phyloP scores from a whole-genome alignment of 179 eudicot genomes.

The Corrigiola litoralis region DNA sequence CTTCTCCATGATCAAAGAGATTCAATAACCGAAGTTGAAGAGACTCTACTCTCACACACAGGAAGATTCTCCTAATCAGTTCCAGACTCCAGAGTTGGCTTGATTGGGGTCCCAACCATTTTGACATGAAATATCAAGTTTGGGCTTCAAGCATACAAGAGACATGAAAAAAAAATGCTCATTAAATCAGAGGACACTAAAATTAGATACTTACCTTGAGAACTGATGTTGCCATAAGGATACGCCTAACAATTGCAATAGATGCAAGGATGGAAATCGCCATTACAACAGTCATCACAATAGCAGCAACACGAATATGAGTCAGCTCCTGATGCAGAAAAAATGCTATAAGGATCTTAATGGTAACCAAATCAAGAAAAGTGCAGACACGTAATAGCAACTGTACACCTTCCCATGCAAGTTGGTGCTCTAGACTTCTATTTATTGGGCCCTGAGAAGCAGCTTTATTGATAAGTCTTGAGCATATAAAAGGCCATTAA shows the following conservation, averaged over 20 bases:
- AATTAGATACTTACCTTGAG: conserved; percentile 59
- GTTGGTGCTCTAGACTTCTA: no score
- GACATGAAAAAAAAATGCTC: background rate
- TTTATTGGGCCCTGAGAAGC: no score
- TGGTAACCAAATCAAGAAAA: background rate
- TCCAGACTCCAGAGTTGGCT: background rate
- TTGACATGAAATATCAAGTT: conserved; percentile 1
- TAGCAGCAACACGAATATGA: conserved; percentile 76
- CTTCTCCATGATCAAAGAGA: background rate
- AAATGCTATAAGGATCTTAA: background rate
- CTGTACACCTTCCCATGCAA: background rate
- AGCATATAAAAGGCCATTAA: background rate
- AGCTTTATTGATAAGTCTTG: background rate
- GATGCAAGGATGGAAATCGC: conserved; percentile 69
- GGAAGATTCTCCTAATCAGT: background rate
- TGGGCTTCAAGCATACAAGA: background rate
- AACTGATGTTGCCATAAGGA: conserved; percentile 95
- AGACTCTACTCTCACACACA: background rate
- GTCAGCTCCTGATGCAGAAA: conserved; percentile 62
- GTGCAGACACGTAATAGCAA: background rate
- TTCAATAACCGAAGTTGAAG: background rate
- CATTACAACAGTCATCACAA: conserved; percentile 79
- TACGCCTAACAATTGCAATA: conserved; percentile 85
- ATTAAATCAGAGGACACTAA: background rate
- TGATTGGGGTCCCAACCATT: background rate